Evolutionary conservation across 2,329 filamentous ascomycete genomes (phyloP), one percentile per base, ranked within the genome.

Genomic region (Alternaria angustiovoidea): DNA sequence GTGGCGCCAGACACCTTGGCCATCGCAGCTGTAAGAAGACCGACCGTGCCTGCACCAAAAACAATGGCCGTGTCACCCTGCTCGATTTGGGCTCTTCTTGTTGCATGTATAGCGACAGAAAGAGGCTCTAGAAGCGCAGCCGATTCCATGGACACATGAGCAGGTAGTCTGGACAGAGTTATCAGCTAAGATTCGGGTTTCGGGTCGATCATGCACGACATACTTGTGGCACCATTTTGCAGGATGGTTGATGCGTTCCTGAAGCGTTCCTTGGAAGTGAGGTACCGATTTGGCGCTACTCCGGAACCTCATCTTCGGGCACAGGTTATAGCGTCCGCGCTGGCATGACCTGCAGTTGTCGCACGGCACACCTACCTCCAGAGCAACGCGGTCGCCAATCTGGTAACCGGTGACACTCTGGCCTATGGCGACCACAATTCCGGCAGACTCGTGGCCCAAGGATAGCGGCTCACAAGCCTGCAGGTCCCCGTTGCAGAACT

Each of bases 31-130:
- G 73, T 74, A 54, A 80, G 66, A 24, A 80, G 64, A 11, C 78
- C 78, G 54, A 80, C 77, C 3, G 93, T 92, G 0, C 93, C 93
- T 4, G 92, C 92, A 46, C 93, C 93, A 82, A 96, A 94, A 22
- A 97, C 89, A 3, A 96, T 89, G 16, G 93, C 91, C 7, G 86
- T 88, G 74, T 93, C 87, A 8, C 92, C 92, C 1, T 92, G 91
- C 65, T 84, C 84, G 64, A 96, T 84, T 26, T 80, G 79, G 2
- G 90, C 92, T 81, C 94, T 91, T 69, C 88, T 88, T 61, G 89
- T 88, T 68, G 95, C 92, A 81, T 96, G 93, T 32, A 96, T 93
- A 14, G 90, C 93, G 28, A 96, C 93, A 47, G 91, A 89, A 38
- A 96, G 87, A 3, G 93, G 93, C 59, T 80, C 79, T 7, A 80